Conservation (phyloP, 2,329 filamentous ascomycete genomes). For the Ophiostoma novo-ulmi region DNA sequence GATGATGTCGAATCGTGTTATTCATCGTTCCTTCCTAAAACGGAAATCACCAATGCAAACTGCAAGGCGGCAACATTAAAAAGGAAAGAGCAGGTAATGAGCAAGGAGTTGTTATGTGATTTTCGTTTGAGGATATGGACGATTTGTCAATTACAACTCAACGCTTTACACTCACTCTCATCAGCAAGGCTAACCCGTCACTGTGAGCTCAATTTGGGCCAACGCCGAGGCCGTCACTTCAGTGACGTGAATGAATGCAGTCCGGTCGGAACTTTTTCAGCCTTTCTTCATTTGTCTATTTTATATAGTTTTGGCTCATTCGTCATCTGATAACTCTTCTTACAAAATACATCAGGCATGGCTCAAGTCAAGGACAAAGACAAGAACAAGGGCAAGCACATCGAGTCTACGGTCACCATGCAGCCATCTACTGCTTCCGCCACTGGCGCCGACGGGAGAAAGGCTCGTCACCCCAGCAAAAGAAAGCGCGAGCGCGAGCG, state of each 20-base stretch:
- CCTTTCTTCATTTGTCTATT: too few relatives aligned
- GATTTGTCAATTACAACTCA: background rate
- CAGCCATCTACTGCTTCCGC: background rate
- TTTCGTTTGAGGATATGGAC: background rate
- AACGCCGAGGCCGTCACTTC: background rate
- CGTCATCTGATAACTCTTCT: too few relatives aligned
- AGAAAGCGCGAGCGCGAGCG: background rate
- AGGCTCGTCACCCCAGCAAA: background rate
- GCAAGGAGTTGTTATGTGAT: background rate
- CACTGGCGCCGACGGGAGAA: background rate
- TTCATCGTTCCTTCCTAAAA: constrained; percentile 18
- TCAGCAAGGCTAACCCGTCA: background rate
- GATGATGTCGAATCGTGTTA: background rate
- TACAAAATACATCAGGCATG: too few relatives aligned
- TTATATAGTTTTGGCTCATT: too few relatives aligned
- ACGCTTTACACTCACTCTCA: background rate
- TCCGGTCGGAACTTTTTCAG: too few relatives aligned
- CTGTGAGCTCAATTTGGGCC: background rate
- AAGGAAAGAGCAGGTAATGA: background rate
- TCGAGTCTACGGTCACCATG: background rate
- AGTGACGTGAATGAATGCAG: too few relatives aligned
- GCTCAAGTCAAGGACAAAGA: too few relatives aligned
- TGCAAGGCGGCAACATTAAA: background rate
- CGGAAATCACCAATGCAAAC: background rate
- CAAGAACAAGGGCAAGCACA: too few relatives aligned